Conservation (phyloP, 257 asterid species). For the Parsonsia alboflavescens region DNA sequence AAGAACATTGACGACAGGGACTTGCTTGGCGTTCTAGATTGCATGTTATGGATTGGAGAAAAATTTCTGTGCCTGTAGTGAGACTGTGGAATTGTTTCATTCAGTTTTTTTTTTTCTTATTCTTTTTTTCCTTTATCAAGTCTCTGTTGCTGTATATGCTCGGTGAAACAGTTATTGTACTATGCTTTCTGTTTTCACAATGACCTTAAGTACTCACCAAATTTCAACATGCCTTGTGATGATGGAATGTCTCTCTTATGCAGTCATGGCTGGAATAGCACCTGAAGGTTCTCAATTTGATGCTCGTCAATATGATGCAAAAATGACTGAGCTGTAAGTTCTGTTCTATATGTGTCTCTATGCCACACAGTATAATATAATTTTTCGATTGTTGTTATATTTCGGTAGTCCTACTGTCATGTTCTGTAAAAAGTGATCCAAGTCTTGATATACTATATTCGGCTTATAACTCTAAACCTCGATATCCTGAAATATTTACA, state of each 20-base stretch:
- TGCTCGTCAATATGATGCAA: constrained; percentile 39
- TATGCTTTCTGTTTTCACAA: neutral
- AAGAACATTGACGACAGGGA: too few relatives aligned
- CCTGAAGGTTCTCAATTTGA: constrained; percentile 46
- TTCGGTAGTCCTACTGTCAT: neutral
- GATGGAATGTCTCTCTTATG: neutral
- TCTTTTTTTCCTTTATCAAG: neutral
- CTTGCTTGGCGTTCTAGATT: too few relatives aligned
- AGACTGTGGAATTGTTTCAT: too few relatives aligned
- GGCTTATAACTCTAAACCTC: neutral
- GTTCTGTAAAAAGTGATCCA: neutral
- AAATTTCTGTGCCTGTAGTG: neutral
- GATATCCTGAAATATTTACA: constrained; percentile 1
- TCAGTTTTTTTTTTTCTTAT: neutral
- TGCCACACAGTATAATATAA: too few relatives aligned
- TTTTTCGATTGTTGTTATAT: neutral
- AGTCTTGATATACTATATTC: too few relatives aligned
- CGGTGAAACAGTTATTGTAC: neutral
- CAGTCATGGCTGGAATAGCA: constrained; percentile 43
- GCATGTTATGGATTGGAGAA: neutral
- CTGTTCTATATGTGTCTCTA: neutral
- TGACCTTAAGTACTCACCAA: neutral
- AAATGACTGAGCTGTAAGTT: constrained; percentile 45
- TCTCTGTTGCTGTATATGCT: neutral
- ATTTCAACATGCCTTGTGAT: neutral